Percentiles rank a stretch among this genome's conserved stretches.
Conservation (phyloP, 2,329 filamentous ascomycete species). For the Leptodontidium sp. region DNA sequence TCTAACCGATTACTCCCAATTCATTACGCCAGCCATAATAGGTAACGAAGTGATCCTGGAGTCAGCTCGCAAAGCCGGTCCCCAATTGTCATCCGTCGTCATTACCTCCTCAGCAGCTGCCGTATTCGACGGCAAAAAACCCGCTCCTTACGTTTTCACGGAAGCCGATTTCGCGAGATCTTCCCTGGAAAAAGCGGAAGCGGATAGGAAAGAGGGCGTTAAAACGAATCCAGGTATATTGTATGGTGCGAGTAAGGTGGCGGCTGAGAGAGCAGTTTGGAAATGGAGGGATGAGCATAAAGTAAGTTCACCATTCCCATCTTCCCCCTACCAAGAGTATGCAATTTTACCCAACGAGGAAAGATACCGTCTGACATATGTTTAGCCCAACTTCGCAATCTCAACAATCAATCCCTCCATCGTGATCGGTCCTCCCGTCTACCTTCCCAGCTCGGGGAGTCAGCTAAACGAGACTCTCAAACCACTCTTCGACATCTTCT, state of each 20-base stretch:
- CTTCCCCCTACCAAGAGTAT: no score
- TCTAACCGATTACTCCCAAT: slow-evolving; percentile 42
- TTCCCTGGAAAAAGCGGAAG: slow-evolving; percentile 44
- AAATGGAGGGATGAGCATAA: slow-evolving; percentile 48
- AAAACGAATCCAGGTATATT: slow-evolving; percentile 31
- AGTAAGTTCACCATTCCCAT: slow-evolving; percentile 16
- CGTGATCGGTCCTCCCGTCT: slow-evolving; percentile 52
- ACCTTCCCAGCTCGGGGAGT: slow-evolving; percentile 43
- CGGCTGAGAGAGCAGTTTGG: slow-evolving; percentile 51
- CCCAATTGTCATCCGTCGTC: slow-evolving; percentile 52
- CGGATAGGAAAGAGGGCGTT: slow-evolving; percentile 44
- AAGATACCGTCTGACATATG: no score
- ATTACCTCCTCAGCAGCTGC: slow-evolving; percentile 49
- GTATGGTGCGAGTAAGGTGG: slow-evolving; percentile 52
- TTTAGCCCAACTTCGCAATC: slow-evolving; percentile 50
- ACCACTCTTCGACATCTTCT: slow-evolving; percentile 48
- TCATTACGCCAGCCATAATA: slow-evolving; percentile 40
- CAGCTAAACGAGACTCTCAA: slow-evolving; percentile 48
- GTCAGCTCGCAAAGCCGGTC: slow-evolving; percentile 45
- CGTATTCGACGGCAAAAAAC: slow-evolving; percentile 37
- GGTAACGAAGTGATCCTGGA: slow-evolving; percentile 44
- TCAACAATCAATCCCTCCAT: slow-evolving; percentile 53
- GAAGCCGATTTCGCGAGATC: slow-evolving; percentile 45
- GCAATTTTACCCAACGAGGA: no score
- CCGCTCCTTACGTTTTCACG: slow-evolving; percentile 39